Conservation (phyloP, 108 stramenopile species). For the Fragilariopsis cylindrus region DNA sequence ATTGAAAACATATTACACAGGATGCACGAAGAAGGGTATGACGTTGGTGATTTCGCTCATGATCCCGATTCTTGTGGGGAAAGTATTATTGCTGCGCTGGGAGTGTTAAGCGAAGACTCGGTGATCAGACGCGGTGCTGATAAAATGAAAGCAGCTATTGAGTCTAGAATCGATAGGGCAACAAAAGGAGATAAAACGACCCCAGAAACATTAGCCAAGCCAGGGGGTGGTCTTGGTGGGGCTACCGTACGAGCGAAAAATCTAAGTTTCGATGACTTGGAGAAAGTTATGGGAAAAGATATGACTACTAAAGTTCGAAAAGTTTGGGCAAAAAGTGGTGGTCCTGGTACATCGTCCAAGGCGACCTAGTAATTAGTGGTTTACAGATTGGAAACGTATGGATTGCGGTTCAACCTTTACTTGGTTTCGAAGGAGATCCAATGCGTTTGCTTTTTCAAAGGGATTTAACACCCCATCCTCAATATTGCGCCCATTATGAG, state of each 20-base stretch:
- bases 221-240: constrained; percentile 63
- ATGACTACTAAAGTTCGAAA: constrained; percentile 74
- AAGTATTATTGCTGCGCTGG: constrained; percentile 50
- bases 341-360: constrained; percentile 60
- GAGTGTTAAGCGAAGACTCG: constrained; percentile 42
- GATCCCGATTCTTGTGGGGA: constrained; percentile 51
- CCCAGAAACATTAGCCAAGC: constrained; percentile 52
- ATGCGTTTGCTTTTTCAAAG: constrained; percentile 86
- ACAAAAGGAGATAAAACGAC: constrained; percentile 53
- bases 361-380: constrained; percentile 75
- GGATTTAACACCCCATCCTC: constrained; percentile 87
- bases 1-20: constrained; percentile 53
- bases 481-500: constrained; percentile 82
- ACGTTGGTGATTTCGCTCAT: constrained; percentile 61
- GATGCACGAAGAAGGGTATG: constrained; percentile 69
- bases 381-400: constrained; percentile 83
- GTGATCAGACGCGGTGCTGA: constrained; percentile 58
- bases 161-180: constrained; percentile 55
- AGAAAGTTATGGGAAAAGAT: constrained; percentile 67
- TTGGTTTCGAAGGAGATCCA: constrained; percentile 89
- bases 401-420: constrained; percentile 79
- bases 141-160: constrained; percentile 55
- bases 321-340: constrained; percentile 65
- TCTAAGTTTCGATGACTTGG: constrained; percentile 59
- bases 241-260: constrained; percentile 55